phyloP scores from a whole-genome alignment of 305 asterid genomes.

The Rubia occidens region DNA sequence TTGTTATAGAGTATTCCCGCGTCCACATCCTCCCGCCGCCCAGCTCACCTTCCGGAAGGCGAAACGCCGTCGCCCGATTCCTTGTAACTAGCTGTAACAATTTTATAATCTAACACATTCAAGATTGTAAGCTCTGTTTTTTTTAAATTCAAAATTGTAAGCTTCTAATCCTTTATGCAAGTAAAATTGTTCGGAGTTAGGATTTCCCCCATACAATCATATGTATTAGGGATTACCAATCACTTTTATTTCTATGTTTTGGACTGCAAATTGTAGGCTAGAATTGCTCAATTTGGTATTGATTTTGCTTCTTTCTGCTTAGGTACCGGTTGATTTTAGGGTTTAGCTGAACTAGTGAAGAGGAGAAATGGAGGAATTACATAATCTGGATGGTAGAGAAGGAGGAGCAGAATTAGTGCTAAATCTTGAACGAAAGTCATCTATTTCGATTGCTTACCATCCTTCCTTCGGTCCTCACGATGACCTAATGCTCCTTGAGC shows the following conservation, averaged over 20 bases:
- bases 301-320: neutral
- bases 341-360: neutral
- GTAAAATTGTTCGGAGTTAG: neutral
- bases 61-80: neutral
- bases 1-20: neutral
- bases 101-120: neutral
- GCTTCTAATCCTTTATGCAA: neutral
- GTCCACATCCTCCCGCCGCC: conserved; percentile 6
- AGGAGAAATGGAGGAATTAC: conserved; percentile 24
- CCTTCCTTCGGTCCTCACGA: conserved; percentile 57
- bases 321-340: neutral
- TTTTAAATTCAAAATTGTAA: no score
- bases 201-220: neutral
- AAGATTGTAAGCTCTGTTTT: no score
- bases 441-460: conserved; percentile 61
- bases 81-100: neutral
- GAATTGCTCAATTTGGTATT: neutral
- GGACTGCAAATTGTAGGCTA: neutral
- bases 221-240: neutral
- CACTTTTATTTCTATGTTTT: neutral
- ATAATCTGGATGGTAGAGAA: conserved; percentile 18
- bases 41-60: neutral
- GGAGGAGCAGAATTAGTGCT: conserved; percentile 68
- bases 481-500: conserved; percentile 73
- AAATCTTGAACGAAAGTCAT: conserved; percentile 47